Base-by-base conservation (phyloP, 2,329 filamentous ascomycete species). In the Colletotrichum plurivorum region DNA sequence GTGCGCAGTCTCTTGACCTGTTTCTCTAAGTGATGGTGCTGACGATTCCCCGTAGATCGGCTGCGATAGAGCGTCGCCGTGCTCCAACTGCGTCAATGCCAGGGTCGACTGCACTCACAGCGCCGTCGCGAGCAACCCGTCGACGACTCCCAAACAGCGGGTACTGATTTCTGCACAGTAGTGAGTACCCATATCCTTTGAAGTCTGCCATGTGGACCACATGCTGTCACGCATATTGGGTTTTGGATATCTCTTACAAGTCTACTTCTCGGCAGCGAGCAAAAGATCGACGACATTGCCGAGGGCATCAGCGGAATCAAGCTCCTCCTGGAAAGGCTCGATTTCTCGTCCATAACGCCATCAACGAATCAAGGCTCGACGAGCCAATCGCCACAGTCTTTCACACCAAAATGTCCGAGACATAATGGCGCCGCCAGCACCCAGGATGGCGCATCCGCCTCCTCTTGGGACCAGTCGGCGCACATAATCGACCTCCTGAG, bases 131-230 rank as follows among this genome's bases (percentile, higher is more conserved):
- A 75, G 72, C 41, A 52, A 36, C 31, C 31, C 31, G 8, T 36
- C 72, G 45, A 55, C 73, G 45, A 18, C 73, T 18, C 43, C 76
- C 0, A 78, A 76, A 64, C 79, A 80, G 58, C 76, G 80, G 45
- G 75, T 81, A 3, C 63, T 80, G 46, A 77, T 82, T 27, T 81
- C 80, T 4, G 72, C 77, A 46, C 70, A 80, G 71, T 81, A 82
- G 80, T 81, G 36, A 72, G 75, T 71, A 36, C 3, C 31, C 31
- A 12, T 36, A 5, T 25, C 22, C 22, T 25, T 25, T 25, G 22
- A 36, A 9, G 10, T 36, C 31, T 36, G 8, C 10, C 31, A 5
- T 36, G 31, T 10, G 10, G 31, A 31, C 27, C 12, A 4, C 13
- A 49, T n/a, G 46, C 46, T 20, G 9, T n/a, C 16, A 22, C 9